Evolutionary conservation across 1,284 basidiomycete species (phyloP), one percentile per base, ranked within the genome.

Genomic region (Dichomitus squalens): DNA sequence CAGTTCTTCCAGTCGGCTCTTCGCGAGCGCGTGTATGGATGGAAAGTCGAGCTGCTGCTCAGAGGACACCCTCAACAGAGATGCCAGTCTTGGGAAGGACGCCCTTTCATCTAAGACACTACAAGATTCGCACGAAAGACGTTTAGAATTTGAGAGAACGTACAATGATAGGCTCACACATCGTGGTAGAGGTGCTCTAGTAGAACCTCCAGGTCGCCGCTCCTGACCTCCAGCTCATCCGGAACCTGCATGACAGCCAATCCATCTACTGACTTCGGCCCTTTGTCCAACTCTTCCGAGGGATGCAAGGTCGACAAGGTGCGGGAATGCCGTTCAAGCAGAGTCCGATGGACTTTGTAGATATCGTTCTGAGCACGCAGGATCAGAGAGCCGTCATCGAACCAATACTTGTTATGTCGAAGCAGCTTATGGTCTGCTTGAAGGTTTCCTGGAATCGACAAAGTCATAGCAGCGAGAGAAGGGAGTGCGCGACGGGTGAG

Each of bases 141-240:
- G 48, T 25, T 33, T 7, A 35, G 47, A 12, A 16, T 11, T 34
- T 25, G 25, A 16, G 34, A 12, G 34, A 20, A n/a, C 4, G 49
- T 8, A 35, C 31, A 40, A n/a, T 5, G 16, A 29, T 4, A 38
- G 52, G 79, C 84, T 76, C 70, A 89, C 87, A 70, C 69, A 64
- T 87, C 81, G 64, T 87, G 83, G 66, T 89, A 89, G 29, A 89
- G 67, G 70, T 87, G 79, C 55, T 79, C 78, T 11, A 89, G 69
- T 40, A 90, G 68, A 1, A 73, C 74, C 49, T 80, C 79, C 8
- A 88, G 75, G 67, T 89, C 86, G 29, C 68, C 66, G 20, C 73
- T 71, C 18, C 64, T 65, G 38, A 83, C 73, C 3, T 64, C 70
- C 7, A 67, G 66, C 31, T 67, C 69, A 38, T 68, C 61, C 58